phyloP scores from a whole-genome alignment of 2,329 filamentous ascomycete genomes.

The Penicillium capsulatum region DNA sequence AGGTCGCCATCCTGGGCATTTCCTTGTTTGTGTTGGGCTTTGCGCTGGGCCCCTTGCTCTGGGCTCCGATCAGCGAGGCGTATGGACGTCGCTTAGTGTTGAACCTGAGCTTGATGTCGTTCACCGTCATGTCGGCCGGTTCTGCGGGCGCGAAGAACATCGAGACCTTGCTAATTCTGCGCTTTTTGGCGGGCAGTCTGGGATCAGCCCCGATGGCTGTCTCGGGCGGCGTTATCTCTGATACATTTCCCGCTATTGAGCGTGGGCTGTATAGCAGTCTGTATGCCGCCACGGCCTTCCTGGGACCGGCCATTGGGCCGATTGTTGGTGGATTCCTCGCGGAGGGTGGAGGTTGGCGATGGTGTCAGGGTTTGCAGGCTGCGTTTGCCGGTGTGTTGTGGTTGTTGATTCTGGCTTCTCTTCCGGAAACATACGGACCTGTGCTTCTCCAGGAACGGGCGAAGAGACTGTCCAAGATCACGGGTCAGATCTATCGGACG shows the following conservation, averaged over 20 bases:
- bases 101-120: conserved; percentile 45
- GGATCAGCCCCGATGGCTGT: conserved; percentile 57
- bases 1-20: conserved; percentile 42
- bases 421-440: conserved; percentile 58
- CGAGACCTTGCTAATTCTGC: conserved; percentile 54
- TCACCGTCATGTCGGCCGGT: conserved; percentile 55
- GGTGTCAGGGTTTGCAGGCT: conserved; percentile 58
- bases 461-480: conserved; percentile 48
- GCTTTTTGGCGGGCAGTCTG: conserved; percentile 59
- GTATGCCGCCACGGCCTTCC: conserved; percentile 62
- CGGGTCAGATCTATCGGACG: conserved; percentile 37
- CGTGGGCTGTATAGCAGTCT: conserved; percentile 54
- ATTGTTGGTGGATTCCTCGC: conserved; percentile 61
- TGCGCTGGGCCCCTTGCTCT: conserved; percentile 45
- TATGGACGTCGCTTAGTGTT: conserved; percentile 33
- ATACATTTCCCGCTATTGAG: conserved; percentile 50
- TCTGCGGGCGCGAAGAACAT: conserved; percentile 48
- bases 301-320: conserved; percentile 59
- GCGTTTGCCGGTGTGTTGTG: conserved; percentile 58
- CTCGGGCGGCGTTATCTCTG: conserved; percentile 54
- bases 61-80: conserved; percentile 32
- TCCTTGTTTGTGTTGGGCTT: conserved; percentile 48
- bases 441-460: conserved; percentile 53
- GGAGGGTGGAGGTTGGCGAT: conserved; percentile 59
- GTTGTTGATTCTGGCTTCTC: conserved; percentile 42